phyloP scores from a whole-genome alignment of 495 filamentous ascomycete species.

The Daldinia bambusicola region DNA sequence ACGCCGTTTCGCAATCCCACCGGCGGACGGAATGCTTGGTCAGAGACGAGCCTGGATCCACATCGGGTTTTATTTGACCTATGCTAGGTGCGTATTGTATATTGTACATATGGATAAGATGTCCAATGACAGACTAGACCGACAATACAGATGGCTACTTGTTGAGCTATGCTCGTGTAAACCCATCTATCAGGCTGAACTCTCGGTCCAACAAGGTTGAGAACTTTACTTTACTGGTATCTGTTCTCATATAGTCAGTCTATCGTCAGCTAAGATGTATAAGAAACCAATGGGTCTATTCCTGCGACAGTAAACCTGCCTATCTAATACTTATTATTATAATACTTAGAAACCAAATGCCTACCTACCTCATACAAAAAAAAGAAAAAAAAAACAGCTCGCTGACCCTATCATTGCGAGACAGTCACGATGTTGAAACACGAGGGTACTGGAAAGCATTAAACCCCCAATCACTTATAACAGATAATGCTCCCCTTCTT shows the following conservation, averaged over 20 bases:
- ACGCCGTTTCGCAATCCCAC: constrained; percentile 40
- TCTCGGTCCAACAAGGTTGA: constrained; percentile 25
- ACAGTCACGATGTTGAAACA: constrained; percentile 31
- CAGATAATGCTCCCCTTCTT: not conserved
- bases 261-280: not conserved
- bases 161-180: constrained; percentile 12
- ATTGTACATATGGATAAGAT: not conserved
- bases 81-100: not conserved
- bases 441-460: constrained; percentile 27
- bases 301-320: not conserved
- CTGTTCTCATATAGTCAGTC: not conserved
- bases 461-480: not conserved
- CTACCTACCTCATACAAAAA: not conserved
- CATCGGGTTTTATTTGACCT: constrained; percentile 14
- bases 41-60: constrained; percentile 23
- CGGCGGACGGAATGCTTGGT: constrained; percentile 27
- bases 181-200: constrained; percentile 38
- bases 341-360: not conserved
- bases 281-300: not conserved
- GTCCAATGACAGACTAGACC: not conserved
- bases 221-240: constrained; percentile 17
- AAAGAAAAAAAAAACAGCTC: not conserved
- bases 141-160: constrained; percentile 9
- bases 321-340: not conserved
- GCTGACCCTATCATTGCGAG: constrained; percentile 22